Evolutionary conservation across 495 filamentous ascomycete genomes (phyloP).

Genomic region (Penicillium tannophilum): DNA sequence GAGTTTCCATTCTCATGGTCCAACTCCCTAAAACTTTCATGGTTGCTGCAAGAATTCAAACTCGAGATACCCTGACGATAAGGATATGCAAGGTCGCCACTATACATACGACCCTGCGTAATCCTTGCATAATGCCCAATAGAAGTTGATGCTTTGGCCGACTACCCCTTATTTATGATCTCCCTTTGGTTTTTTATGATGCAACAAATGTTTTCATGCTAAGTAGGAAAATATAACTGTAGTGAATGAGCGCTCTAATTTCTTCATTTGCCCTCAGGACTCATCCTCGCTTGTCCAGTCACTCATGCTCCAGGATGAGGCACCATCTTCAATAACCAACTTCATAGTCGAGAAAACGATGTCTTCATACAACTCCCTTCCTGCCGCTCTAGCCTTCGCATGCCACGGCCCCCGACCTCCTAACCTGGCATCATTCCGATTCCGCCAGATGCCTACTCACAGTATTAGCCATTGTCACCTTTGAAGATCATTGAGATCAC

Average conservation of each 20-base stretch:
- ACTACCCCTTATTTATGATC: too few species aligned
- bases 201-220: too few species aligned
- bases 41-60: neutral
- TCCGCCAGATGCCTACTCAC: constrained; percentile 65
- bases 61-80: neutral
- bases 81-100: neutral
- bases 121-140: neutral
- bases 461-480: constrained; percentile 6
- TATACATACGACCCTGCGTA: neutral
- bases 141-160: neutral
- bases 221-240: neutral
- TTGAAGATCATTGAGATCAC: constrained; percentile 11
- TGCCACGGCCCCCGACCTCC: constrained; percentile 65
- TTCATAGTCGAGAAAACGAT: constrained; percentile 63
- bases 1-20: neutral
- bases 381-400: constrained; percentile 41
- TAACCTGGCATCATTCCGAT: constrained; percentile 65
- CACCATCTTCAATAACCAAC: constrained; percentile 59
- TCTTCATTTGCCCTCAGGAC: neutral
- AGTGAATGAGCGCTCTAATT: neutral
- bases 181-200: too few species aligned
- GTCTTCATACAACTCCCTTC: constrained; percentile 46
- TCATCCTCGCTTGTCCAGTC: constrained; percentile 50
- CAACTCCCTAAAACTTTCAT: neutral
- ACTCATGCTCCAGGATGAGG: constrained; percentile 58